Conservation (phyloP, 106 monocot species). For the Apostasia ramifera region DNA sequence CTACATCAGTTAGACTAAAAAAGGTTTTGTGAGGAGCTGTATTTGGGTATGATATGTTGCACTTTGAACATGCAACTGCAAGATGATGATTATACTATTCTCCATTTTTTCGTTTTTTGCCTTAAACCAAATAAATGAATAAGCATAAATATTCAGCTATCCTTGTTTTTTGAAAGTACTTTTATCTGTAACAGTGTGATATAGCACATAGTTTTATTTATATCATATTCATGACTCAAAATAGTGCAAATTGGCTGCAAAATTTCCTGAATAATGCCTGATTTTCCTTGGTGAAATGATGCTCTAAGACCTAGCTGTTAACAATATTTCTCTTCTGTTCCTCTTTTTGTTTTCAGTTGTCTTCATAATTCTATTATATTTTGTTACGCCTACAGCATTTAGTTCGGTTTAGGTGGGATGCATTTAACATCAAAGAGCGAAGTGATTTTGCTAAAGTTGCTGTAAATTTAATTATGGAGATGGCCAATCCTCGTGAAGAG, state of each 20-base stretch:
- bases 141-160: too few relatives aligned
- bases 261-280: neutral
- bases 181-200: too few relatives aligned
- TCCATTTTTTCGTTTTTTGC: too few relatives aligned
- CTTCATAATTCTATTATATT: neutral
- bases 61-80: too few relatives aligned
- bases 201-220: too few relatives aligned
- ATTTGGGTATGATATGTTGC: too few relatives aligned
- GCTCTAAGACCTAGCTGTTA: neutral
- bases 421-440: slow-evolving; percentile 52
- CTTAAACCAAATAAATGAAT: too few relatives aligned
- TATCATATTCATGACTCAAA: too few relatives aligned
- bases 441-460: slow-evolving; percentile 65
- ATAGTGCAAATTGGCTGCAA: neutral
- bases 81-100: too few relatives aligned
- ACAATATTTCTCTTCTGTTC: slow-evolving; percentile 2
- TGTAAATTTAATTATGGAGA: slow-evolving; percentile 54
- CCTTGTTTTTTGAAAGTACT: too few relatives aligned
- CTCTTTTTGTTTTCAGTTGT: slow-evolving; percentile 1
- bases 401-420: slow-evolving; percentile 95
- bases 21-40: too few relatives aligned
- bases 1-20: too few relatives aligned
- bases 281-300: neutral
- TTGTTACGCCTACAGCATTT: slow-evolving; percentile 54
- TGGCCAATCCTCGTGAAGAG: slow-evolving; percentile 64